These are phyloP conservation scores for Inonotus hispidus DNA, from an alignment of 1,284 basidiomycete genomes.

Conservation along the genomic window DNA sequence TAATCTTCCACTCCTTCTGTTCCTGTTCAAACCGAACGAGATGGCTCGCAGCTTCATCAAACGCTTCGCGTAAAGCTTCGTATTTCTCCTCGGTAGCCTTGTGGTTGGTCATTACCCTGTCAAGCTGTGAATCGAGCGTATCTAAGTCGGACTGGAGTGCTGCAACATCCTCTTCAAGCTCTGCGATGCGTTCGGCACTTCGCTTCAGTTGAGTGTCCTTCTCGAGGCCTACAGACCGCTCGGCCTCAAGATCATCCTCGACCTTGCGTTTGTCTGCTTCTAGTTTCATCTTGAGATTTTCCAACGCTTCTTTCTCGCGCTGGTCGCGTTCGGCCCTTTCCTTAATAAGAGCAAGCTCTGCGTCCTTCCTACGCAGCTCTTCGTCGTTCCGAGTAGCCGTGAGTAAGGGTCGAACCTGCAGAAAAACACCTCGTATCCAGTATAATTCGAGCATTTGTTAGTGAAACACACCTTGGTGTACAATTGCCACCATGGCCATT, in stretches of 20 bases:
- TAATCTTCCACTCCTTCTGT: conserved; percentile 59
- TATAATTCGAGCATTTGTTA: background rate
- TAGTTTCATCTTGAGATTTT: conserved; percentile 72
- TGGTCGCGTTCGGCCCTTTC: conserved; percentile 86
- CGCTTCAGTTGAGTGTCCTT: conserved; percentile 85
- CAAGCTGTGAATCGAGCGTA: conserved; percentile 80
- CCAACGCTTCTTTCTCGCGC: conserved; percentile 71
- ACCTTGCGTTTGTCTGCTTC: conserved; percentile 80
- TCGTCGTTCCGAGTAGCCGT: conserved; percentile 92
- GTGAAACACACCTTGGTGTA: conserved; percentile 72
- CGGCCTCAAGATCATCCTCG: conserved; percentile 78
- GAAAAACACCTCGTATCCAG: conserved; percentile 14
- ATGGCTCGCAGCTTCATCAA: conserved; percentile 81
- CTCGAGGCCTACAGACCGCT: conserved; percentile 75
- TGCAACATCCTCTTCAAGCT: conserved; percentile 81
- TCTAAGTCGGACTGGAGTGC: conserved; percentile 83
- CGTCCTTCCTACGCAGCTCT: conserved; percentile 84
- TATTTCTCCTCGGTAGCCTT: conserved; percentile 78
- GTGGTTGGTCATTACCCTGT: conserved; percentile 71
- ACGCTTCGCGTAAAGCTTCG: conserved; percentile 62
- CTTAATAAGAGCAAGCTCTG: conserved; percentile 76
- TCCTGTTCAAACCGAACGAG: conserved; percentile 76
- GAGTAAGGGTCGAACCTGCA: conserved; percentile 82
- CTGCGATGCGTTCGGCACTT: conserved; percentile 78
- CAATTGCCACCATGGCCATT: conserved; percentile 99